Evolutionary conservation across 352 stramenopile genomes (phyloP), one percentile per base, ranked within the genome.

Genomic region (Globisporangium parvum): DNA sequence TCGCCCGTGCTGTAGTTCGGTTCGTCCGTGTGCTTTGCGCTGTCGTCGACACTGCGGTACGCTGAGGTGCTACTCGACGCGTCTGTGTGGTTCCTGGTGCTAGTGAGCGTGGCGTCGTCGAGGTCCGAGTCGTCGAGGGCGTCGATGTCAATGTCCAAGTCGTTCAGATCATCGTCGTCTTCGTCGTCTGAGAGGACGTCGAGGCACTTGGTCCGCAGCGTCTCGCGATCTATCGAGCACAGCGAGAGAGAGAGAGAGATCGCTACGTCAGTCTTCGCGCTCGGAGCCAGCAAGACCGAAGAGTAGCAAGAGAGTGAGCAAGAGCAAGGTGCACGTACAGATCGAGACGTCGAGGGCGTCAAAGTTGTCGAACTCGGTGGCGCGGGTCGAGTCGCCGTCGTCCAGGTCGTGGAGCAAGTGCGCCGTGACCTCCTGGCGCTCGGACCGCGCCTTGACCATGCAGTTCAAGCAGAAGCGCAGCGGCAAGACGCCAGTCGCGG

Each of bases 381-480:
- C 12, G 18, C 18, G 18, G 41, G 14, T n/a, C 41, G 20, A 24
- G 39, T 55, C 53, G 47, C 49, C 39, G 39, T 60, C 55, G 46
- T 50, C 53, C 2, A 55, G 33, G 47, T 60, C 47, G 14, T 47
- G 54, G 24, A 53, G 40, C 39, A 62, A 35, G 26, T 62, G 56
- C 17, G 49, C 49, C 40, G 48, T 63, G 33, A 52, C 11, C 42
- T 57, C 49, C 31, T 48, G 48, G 6, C 57, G 57, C 23, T 71
- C 67, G 23, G 51, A 47, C 18, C 67, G 60, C 23, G 67, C 67
- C 41, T 71, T 57, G 3, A 59, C 52, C 28, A 60, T 66, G 45
- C 68, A 75, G 59, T 70, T 73, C 23, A 66, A 42, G 47, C 68
- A 75, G 54, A 75, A 75, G 40, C 68, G 68, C 44, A 75, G 47